Evolutionary conservation across 495 filamentous ascomycete genomes (phyloP), one percentile per base, ranked within the genome.

Genomic region (Cercophora samala): DNA sequence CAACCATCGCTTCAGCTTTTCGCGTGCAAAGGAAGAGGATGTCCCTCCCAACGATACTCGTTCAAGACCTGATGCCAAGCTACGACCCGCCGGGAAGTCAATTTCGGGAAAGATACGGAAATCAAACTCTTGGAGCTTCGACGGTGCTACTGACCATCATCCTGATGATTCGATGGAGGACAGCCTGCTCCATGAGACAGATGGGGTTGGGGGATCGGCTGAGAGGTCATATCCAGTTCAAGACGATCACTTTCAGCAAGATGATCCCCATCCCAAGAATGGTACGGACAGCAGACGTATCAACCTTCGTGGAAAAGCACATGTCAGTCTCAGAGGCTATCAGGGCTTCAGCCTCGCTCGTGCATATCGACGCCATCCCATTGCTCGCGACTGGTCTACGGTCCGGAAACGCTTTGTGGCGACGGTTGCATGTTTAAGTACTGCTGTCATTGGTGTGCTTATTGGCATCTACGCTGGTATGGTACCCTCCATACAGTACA

Each of bases 381-480:
- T 87, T 59, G 88, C 89, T 21, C 79, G 89, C 65, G 87, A 91
- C 72, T 91, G 88, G 89, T 83, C 81, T 54, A 81, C 82, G 6
- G 68, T 72, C 24, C 83, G 86, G 64, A 93, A 93, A 79, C 74
- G 89, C 66, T 86, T 88, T 63, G 81, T 85, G 66, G 90, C 90
- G 6, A 75, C 80, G 0, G 83, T 91, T 71, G 84, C 88, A n/a
- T 93, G 90, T 72, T 78, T 87, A 58, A 91, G 88, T 65, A 90
- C 89, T 6, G 84, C 85, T 17, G 75, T 90, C 56, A 77, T 92
- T 66, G 91, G 90, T 3, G 77, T 89, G 18, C 80, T 91, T 21
- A 78, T 91, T 66, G 91, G 90, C 19, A 88, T 91, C 25, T 93
- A 93, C 71, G 87, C 87, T 64, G 90, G 90, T 6, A 84, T 91